A percentile compares a stretch with the other conserved stretches of the same genome.
Evolutionary conservation across 805 yeast species (phyloP).

Genomic region (Candida berthetii): DNA sequence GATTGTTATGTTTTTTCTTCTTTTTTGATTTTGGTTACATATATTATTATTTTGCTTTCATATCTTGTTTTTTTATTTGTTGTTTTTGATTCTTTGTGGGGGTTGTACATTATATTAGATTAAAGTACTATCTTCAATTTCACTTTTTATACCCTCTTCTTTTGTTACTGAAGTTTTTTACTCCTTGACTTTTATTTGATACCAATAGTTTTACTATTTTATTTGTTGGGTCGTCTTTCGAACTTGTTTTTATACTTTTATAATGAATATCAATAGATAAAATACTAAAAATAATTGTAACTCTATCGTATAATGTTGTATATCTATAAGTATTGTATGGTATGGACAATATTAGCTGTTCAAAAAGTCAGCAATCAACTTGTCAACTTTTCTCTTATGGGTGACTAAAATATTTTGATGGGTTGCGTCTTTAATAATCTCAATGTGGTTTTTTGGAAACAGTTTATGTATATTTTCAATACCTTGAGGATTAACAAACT

Average conservation of each 20-base stretch:
- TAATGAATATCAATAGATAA: no score
- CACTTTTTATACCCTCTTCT: no score
- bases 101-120: no score
- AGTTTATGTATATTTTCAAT: conserved; percentile 8
- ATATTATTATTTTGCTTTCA: neutral
- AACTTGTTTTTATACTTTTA: no score
- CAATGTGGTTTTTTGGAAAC: conserved; percentile 19
- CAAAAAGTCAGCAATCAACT: conserved; percentile 13
- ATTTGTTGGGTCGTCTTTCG: no score
- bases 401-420: conserved; percentile 23
- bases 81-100: neutral
- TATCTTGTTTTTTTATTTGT: conserved; percentile 2
- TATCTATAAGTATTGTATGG: neutral
- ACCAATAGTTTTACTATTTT: no score
- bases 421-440: conserved; percentile 19
- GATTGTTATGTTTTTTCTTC: conserved; percentile 1
- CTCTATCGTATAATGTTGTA: no score
- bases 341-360: neutral
- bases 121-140: no score
- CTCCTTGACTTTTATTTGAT: no score
- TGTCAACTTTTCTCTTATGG: conserved; percentile 13
- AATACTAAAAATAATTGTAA: no score
- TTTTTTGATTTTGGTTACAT: neutral
- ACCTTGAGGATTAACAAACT: conserved; percentile 27
- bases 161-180: neutral